Evolutionary conservation across 768 basidiomycete genomes (phyloP).

Genomic region (Hebeloma cylindrosporum): DNA sequence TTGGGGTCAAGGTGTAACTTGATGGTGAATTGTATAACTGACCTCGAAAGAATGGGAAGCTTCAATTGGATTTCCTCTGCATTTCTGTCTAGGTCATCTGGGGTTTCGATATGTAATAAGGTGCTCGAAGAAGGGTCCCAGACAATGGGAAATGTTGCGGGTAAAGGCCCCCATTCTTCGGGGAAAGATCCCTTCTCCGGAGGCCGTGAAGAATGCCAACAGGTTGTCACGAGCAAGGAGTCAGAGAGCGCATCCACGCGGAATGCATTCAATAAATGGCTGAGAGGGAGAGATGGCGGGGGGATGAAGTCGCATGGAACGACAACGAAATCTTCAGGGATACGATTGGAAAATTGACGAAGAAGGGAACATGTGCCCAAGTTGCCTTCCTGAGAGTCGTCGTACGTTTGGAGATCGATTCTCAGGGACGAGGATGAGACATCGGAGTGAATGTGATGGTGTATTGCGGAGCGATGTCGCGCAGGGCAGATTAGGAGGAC

Average conservation of each 20-base stretch:
- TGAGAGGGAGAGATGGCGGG: constrained; percentile 69
- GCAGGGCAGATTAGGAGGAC: constrained; percentile 85
- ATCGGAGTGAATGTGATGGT: constrained; percentile 84
- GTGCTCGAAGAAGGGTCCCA: constrained; percentile 69
- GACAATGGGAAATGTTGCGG: constrained; percentile 51
- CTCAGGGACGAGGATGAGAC: constrained; percentile 63
- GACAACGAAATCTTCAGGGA: constrained; percentile 83
- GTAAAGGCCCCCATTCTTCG: constrained; percentile 66
- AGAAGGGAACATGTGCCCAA: constrained; percentile 76
- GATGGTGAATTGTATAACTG: constrained; percentile 11
- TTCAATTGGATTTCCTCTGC: constrained; percentile 70
- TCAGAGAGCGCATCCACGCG: constrained; percentile 67
- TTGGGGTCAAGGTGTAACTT: constrained; percentile 3
- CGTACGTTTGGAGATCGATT: constrained; percentile 79
- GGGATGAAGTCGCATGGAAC: constrained; percentile 92
- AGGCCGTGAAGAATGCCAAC: constrained; percentile 56
- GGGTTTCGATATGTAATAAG: constrained; percentile 70
- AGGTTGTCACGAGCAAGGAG: constrained; percentile 62
- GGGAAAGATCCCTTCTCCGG: constrained; percentile 54
- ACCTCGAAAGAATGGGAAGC: constrained; percentile 76
- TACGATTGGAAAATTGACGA: constrained; percentile 72
- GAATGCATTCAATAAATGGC: constrained; percentile 75
- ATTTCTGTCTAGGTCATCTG: constrained; percentile 67
- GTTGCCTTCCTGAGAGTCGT: constrained; percentile 65
- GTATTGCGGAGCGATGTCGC: constrained; percentile 70